Evolutionary conservation across 768 basidiomycete genomes (phyloP).

Genomic region (Psilocybe cyanescens): DNA sequence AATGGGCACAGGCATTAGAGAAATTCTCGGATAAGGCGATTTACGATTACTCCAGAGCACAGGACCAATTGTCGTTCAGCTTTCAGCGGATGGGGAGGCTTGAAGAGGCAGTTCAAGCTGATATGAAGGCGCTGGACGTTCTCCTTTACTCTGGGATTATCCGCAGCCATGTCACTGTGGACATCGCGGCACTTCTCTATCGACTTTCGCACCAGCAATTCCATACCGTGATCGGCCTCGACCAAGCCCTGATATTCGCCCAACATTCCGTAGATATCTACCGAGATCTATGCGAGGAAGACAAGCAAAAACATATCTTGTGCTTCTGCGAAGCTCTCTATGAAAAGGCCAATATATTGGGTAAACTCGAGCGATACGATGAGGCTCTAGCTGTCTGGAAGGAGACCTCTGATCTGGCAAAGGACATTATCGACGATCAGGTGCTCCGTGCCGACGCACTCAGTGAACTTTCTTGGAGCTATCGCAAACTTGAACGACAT

Average conservation of each 20-base stretch:
- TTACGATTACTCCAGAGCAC: conserved; percentile 11
- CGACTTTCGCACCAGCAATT: conserved; percentile 12
- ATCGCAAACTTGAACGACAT: conserved; percentile 14
- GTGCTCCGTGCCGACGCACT: conserved; percentile 17
- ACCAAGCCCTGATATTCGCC: conserved; percentile 8
- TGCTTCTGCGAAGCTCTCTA: conserved; percentile 13
- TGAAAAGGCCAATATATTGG: conserved; percentile 16
- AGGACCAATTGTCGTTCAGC: conserved; percentile 12
- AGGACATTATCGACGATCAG: conserved; percentile 13
- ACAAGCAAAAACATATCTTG: background rate
- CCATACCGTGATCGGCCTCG: background rate
- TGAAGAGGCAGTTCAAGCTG: conserved; percentile 1
- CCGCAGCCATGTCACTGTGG: background rate
- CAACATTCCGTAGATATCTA: conserved; percentile 8
- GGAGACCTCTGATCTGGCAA: conserved; percentile 13
- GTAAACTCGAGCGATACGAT: conserved; percentile 6
- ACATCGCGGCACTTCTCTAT: conserved; percentile 11
- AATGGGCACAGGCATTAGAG: background rate
- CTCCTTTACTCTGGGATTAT: conserved; percentile 4
- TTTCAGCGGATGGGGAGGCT: conserved; percentile 2
- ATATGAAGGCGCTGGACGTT: conserved; percentile 1
- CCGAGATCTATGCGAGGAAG: conserved; percentile 1
- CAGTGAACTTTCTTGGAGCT: conserved; percentile 12
- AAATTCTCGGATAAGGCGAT: conserved; percentile 4
- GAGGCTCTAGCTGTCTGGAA: conserved; percentile 15